Evolutionary conservation across 441 rosid genomes (phyloP).

Genomic region (Metrosideros polymorpha): DNA sequence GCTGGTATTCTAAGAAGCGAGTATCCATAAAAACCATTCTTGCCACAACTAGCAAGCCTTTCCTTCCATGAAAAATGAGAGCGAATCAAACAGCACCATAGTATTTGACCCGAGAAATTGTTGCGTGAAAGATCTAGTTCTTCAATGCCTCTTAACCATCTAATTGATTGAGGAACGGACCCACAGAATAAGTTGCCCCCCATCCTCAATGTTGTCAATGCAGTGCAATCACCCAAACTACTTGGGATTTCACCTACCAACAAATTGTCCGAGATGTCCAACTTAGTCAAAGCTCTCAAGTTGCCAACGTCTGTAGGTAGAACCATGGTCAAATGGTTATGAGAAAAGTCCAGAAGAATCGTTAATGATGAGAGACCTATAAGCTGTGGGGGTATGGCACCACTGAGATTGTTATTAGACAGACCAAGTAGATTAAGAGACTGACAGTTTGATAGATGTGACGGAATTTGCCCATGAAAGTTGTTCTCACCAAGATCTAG

Average conservation of each 20-base stretch:
- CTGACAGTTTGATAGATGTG: not conserved
- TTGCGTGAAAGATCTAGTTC: not conserved
- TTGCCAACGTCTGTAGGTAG: not conserved
- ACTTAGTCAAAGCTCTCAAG: not conserved
- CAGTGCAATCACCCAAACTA: not conserved
- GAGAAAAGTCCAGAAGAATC: not conserved
- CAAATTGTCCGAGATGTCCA: not conserved
- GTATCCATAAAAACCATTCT: too few species aligned
- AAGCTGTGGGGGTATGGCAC: not conserved
- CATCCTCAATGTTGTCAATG: not conserved
- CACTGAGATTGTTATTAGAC: not conserved
- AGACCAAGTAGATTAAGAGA: not conserved
- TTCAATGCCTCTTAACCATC: not conserved
- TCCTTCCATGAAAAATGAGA: too few species aligned
- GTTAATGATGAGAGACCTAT: not conserved
- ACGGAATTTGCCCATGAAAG: not conserved
- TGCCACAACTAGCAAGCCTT: too few species aligned
- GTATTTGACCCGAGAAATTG: not conserved
- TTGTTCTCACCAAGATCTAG: not conserved
- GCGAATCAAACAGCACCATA: too few species aligned
- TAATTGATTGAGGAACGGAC: not conserved
- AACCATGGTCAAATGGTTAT: fast-evolving
- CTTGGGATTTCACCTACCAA: not conserved
- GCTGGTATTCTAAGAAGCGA: too few species aligned
- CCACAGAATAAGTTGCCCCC: not conserved